phyloP scores from a whole-genome alignment of 208 protist species.

The Wallacemonas collosoma region DNA sequence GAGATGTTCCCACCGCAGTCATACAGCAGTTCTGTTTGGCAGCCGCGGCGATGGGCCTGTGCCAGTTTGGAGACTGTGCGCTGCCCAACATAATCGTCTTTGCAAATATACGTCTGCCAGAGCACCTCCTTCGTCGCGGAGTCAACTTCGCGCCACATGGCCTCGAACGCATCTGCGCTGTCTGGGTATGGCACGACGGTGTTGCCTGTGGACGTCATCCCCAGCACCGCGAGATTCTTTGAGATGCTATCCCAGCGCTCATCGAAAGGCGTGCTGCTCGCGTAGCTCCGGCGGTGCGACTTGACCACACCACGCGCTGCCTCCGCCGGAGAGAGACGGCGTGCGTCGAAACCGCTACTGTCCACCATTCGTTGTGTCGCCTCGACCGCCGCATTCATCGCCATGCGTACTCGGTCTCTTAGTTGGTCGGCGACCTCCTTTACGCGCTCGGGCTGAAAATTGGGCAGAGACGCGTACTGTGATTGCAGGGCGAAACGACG shows the following conservation, averaged over 20 bases:
- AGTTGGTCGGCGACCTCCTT: slow-evolving; percentile 11
- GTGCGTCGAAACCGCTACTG: not conserved
- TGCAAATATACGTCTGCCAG: slow-evolving; percentile 95
- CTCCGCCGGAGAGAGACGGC: not conserved
- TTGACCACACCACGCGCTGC: not conserved
- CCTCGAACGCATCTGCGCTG: slow-evolving; percentile 73
- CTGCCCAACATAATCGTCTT: slow-evolving; percentile 85
- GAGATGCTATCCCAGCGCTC: slow-evolving; percentile 78
- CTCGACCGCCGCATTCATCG: slow-evolving; percentile 3
- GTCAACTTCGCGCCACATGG: slow-evolving; percentile 90
- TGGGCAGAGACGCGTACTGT: slow-evolving; percentile 6
- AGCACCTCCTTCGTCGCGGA: slow-evolving; percentile 63
- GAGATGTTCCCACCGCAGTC: slow-evolving; percentile 92
- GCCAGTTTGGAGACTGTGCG: slow-evolving; percentile 70
- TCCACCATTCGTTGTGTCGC: not conserved
- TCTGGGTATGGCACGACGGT: slow-evolving; percentile 67
- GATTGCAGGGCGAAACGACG: not conserved
- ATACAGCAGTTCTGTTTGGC: slow-evolving; percentile 84
- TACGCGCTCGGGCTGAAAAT: slow-evolving; percentile 4
- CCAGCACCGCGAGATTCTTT: slow-evolving; percentile 56
- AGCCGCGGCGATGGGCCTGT: slow-evolving; percentile 69
- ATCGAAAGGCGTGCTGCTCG: slow-evolving; percentile 57
- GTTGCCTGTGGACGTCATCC: slow-evolving; percentile 66
- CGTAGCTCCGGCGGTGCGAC: slow-evolving; percentile 22
- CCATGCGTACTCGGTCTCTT: not conserved